Base-by-base conservation (phyloP, 1,139 yeast genomes). In the Candida dubliniensis region DNA sequence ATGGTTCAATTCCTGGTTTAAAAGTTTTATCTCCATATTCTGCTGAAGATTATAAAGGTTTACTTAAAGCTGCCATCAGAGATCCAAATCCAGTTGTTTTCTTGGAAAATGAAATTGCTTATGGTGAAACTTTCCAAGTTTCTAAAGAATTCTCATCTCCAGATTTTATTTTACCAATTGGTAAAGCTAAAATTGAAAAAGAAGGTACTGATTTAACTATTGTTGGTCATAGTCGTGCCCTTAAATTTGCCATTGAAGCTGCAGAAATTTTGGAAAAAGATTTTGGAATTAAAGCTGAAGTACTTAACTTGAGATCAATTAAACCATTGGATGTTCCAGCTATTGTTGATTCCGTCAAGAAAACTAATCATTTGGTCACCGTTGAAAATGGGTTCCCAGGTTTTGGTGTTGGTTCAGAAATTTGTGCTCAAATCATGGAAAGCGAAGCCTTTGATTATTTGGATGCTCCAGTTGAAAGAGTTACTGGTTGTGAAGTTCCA, bases 401-500 rank as follows among this genome's bases (percentile, higher is more conserved):
- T 47, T 93, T 89, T 64, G 98, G 99, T 74, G 95, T 95, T 56
- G 99, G 99, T 61, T 88, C 98, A 45, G 99, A 95, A 78, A 87
- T 95, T 61, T 84, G 93, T 66, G 99, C 98, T 52, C 96, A 90
- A 74, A 79, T 95, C 64, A 90, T 93, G 97, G 99, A 95, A 76
- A 83, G 96, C 45, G 98, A 91, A 71, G 98, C 96, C 46, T 93
- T 93, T 59, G 99, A 95, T 74, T 88, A 90, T 81, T 82, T 95
- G 69, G 99, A 95, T 71, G 96, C 99, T 52, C 99, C 99, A 57
- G 93, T 93, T 56, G 96, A 87, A 75, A 89, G 99, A 79, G 95
- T 91, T 61, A 95, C 99, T 49, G 99, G 99, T 69, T 95, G 98
- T 65, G 99, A 95, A 75, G 97, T 91, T 32, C 99, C 99, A 67